Evolutionary conservation across 495 filamentous ascomycete species (phyloP), one percentile per base, ranked within the genome.

Genomic region (Penicillium lividum): DNA sequence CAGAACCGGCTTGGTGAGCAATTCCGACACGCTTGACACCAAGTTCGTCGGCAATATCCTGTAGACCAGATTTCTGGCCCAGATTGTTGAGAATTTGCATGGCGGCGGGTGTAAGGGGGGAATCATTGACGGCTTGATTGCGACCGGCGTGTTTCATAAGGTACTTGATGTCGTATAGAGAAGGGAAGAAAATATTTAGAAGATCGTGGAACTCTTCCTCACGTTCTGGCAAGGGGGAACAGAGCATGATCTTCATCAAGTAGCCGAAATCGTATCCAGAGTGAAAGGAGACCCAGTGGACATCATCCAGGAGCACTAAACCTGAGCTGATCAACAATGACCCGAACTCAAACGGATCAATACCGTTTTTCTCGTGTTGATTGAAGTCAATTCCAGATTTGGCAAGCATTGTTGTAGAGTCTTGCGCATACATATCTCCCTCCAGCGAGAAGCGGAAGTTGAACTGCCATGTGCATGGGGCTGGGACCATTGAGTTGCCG

Each of bases 231-330:
- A 98, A 79, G 46, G 86, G 83, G 25, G 86, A 80, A 74, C 86
- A 87, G 33, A 86, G 82, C 73, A 98, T 87, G 34, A 97, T 86
- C 75, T 98, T 98, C 68, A 96, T 90, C 49, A 98, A 76, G 67
- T 98, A 97, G 38, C 91, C 94, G 75, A 98, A 97, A 76, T 98
- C 94, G 76, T 98, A 98, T 48, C 94, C 94, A n/a, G 90, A 93
- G 72, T 98, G 94, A 75, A 98, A 98, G 18, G 91, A 95, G 33
- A 98, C 88, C 94, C 94, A 98, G 66, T 88, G 85, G 15, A 97
- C 89, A 51, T 96, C 86, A 36, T 93, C 89, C 50, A 88, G 79
- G 63, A 94, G 86, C n/a, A 94, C 90, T 31, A 98, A 78, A 8
- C 94, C 94, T 13, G 94, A 98, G 56, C 86, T 91, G 51, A 96